Conservation (phyloP, 2,329 filamentous ascomycete genomes). For the Bipolaris sorokiniana region DNA sequence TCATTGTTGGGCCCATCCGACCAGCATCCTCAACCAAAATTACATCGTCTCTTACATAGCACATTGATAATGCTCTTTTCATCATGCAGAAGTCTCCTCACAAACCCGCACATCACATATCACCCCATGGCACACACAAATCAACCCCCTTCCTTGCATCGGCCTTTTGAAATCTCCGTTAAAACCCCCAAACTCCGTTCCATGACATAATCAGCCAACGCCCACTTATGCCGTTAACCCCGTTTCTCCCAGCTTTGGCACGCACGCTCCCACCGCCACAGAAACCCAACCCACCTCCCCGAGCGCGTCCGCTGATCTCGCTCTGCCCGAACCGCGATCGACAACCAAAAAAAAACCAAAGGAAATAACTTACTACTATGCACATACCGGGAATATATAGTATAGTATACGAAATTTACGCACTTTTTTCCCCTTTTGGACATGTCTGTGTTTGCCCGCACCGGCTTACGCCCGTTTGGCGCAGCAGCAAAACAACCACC, state of each 20-base stretch:
- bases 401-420: too few species aligned
- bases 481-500: too few species aligned
- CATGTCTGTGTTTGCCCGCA: too few species aligned
- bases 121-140: too few species aligned
- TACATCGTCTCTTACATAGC: not conserved
- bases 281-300: not conserved
- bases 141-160: not conserved
- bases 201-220: not conserved
- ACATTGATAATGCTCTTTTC: too few species aligned
- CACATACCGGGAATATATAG: too few species aligned
- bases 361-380: not conserved
- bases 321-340: slow-evolving; percentile 1
- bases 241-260: not conserved
- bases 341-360: not conserved
- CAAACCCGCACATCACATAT: not conserved
- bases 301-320: not conserved
- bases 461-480: too few species aligned
- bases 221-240: not conserved
- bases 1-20: not conserved
- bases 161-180: not conserved
- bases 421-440: not conserved
- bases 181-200: not conserved
- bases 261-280: not conserved
- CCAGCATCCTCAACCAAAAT: not conserved
- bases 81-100: not conserved